Conservation (phyloP, 768 basidiomycete species). For the Tylopilus rubrobrunneus region DNA sequence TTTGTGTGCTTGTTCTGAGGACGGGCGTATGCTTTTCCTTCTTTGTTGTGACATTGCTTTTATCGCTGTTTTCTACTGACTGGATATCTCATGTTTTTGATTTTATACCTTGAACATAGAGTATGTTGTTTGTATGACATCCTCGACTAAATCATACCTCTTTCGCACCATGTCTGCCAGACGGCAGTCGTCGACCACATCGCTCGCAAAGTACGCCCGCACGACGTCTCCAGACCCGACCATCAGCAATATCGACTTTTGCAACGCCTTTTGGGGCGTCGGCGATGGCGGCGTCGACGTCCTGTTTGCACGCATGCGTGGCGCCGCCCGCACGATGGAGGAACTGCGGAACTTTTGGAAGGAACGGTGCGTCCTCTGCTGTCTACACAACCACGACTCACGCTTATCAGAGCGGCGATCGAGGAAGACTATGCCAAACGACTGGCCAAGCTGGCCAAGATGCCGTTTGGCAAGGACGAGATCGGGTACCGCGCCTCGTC, state of each 20-base stretch:
- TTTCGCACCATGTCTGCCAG: conserved; percentile 57
- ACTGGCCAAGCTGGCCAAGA: conserved; percentile 73
- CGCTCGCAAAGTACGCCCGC: conserved; percentile 66
- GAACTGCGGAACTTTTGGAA: conserved; percentile 89
- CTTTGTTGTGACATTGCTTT: not conserved
- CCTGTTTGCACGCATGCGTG: conserved; percentile 84
- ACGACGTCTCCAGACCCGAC: conserved; percentile 42
- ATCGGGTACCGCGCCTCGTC: conserved; percentile 58
- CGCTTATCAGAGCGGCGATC: conserved; percentile 61
- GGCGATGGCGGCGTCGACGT: conserved; percentile 89
- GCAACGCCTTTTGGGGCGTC: conserved; percentile 94
- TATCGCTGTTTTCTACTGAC: not conserved
- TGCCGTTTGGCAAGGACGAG: conserved; percentile 80
- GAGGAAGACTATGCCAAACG: conserved; percentile 96
- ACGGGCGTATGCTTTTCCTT: not conserved
- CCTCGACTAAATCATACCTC: conserved; percentile 1
- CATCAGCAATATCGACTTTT: conserved; percentile 74
- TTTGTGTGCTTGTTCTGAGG: conserved; percentile 75
- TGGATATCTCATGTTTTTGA: no score
- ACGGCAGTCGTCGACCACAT: conserved; percentile 79
- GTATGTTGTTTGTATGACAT: not conserved
- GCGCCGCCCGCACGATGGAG: conserved; percentile 81
- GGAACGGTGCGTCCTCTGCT: conserved; percentile 63
- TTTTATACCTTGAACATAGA: no score
- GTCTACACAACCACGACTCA: no score